A percentile compares a stretch with the other conserved stretches of the same genome.
Evolutionary conservation across 345 rosid genomes (phyloP).

Genomic region (Gossypium rotundifolium): DNA sequence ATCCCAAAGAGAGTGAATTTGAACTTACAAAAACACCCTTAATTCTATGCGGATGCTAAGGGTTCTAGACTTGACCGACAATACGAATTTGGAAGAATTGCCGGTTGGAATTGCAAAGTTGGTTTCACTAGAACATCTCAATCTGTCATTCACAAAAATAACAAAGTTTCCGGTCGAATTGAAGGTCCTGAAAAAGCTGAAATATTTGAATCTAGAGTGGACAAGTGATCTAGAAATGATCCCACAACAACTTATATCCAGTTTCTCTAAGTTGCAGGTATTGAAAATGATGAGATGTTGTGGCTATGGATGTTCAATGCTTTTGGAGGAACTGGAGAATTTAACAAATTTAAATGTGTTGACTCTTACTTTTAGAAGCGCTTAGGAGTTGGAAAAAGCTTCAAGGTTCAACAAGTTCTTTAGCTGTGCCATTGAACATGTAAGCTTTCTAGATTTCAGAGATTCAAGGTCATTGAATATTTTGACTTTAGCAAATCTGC

Average conservation of each 20-base stretch:
- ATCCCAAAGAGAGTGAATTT: too few species aligned
- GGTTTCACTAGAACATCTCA: constrained; percentile 21
- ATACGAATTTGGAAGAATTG: background rate
- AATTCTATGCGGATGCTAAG: background rate
- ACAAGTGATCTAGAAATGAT: background rate
- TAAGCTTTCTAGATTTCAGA: background rate
- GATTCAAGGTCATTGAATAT: background rate
- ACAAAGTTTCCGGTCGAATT: background rate
- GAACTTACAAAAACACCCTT: too few species aligned
- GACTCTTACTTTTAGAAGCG: background rate
- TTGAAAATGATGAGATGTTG: background rate
- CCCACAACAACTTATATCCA: constrained; percentile 12
- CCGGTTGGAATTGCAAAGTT: background rate
- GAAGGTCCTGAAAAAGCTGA: constrained; percentile 19
- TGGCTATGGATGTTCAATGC: background rate
- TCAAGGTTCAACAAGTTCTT: background rate
- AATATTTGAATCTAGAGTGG: constrained; percentile 11
- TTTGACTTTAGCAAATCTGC: background rate
- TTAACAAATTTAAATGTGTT: background rate
- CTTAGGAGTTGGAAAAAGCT: background rate
- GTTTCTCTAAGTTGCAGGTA: background rate
- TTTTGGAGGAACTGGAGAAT: background rate
- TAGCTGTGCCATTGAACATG: background rate
- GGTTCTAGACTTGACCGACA: background rate
- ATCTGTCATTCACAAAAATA: constrained; percentile 13